Base-by-base conservation (phyloP, 1,139 yeast species). In the Nakaseomyces glabratus region DNA sequence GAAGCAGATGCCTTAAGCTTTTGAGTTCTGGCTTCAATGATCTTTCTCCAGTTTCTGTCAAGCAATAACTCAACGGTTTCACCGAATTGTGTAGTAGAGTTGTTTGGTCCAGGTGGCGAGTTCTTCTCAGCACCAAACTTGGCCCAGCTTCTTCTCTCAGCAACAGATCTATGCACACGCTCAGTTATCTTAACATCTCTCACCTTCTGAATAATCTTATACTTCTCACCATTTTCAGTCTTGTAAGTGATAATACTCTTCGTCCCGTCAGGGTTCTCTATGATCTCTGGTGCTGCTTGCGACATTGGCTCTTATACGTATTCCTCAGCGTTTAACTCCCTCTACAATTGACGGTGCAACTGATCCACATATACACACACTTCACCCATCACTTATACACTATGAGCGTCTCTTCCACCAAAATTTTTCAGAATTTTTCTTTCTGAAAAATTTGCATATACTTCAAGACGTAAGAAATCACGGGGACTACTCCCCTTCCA, bases 11-110 rank as follows among this genome's bases (percentile, higher is more conserved):
- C 71, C 60, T 75, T 72, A 53, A 70, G 69, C 58, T 71, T 75
- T 58, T 74, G 79, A 18, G 40, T 37, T 57, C 68, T 68, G 50
- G 74, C 77, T 51, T 65, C 71, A 58, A 71, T 84, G 44, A 70
- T 65, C 51, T 77, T 82, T 60, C 76, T 78, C 82, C 88, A 81
- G 40, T 78, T 69, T 35, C 82, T 72, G 39, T 81, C 79, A 52
- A 81, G 65, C 54, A 74, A 72, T 52, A 78, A 65, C 46, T 71
- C 74, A 35, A 85, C 84, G 52, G 76, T 80, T 56, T 86, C 96
- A 45, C 93, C 95, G 38, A 84, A 68, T 53, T 81, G 85, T n/a
- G 96, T 86, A 40, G 93, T 84, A 54, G 82, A 72, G 40, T 76
- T 68, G 62, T 85, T 93, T 38, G 95, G 95, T 3, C 96, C 97